A percentile compares a stretch with the other conserved stretches of the same genome.
Evolutionary conservation across 257 asterid species (phyloP).

Genomic region (Sherardia arvensis): DNA sequence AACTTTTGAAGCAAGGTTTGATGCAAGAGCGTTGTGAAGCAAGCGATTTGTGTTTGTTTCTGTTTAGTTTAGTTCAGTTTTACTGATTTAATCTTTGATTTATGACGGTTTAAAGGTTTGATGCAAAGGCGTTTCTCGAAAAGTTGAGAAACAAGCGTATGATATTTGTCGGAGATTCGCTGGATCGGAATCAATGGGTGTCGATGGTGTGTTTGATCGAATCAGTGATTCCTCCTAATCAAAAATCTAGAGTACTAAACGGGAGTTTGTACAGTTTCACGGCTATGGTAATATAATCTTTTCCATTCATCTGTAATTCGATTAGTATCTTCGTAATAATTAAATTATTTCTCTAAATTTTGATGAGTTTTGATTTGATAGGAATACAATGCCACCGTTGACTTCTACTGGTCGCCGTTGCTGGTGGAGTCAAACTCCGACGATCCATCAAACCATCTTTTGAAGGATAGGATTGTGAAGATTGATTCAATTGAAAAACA

Average conservation of each 20-base stretch:
- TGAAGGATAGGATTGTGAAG: slow-evolving; percentile 24
- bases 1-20: too few relatives aligned
- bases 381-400: slow-evolving; percentile 47
- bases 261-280: slow-evolving; percentile 11
- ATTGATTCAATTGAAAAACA: slow-evolving; percentile 39
- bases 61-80: too few relatives aligned
- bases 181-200: slow-evolving; percentile 34
- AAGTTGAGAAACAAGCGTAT: slow-evolving; percentile 30
- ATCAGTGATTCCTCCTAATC: slow-evolving; percentile 9
- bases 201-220: slow-evolving; percentile 33
- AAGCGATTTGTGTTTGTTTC: slow-evolving; percentile 32
- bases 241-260: slow-evolving; percentile 5
- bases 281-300: slow-evolving; percentile 12
- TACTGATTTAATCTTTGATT: too few relatives aligned
- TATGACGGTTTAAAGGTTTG: too few relatives aligned
- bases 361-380: not conserved
- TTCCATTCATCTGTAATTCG: not conserved
- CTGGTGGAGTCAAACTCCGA: slow-evolving; percentile 60
- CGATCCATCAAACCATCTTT: slow-evolving; percentile 43
- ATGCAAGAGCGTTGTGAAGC: slow-evolving; percentile 27
- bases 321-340: too few relatives aligned
- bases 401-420: slow-evolving; percentile 57
- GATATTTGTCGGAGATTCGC: slow-evolving; percentile 37
- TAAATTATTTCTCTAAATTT: not conserved
- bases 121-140: slow-evolving; percentile 24